Percentiles rank a stretch among this genome's conserved stretches.
Evolutionary conservation across 2,329 filamentous ascomycete genomes (phyloP).

Genomic region (Phoma sp.): DNA sequence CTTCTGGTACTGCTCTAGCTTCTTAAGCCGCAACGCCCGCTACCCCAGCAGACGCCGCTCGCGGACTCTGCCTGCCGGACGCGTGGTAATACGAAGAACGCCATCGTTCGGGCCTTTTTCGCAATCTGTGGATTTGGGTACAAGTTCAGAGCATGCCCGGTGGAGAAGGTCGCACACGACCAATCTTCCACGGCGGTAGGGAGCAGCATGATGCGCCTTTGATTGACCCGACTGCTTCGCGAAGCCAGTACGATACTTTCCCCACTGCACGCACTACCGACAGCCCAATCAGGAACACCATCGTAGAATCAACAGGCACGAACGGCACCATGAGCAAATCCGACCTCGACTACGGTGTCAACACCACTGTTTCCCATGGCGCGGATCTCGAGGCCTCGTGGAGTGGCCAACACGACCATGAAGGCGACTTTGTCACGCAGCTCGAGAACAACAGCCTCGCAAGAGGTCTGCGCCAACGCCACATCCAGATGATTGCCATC

Average conservation of each 20-base stretch:
- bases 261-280: not conserved
- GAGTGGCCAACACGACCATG: slow-evolving; percentile 12
- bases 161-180: slow-evolving; percentile 2
- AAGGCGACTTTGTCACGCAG: slow-evolving; percentile 17
- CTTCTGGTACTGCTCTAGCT: slow-evolving; percentile 11
- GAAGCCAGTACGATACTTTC: slow-evolving; percentile 17
- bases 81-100: slow-evolving; percentile 14
- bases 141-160: slow-evolving; percentile 8
- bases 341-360: slow-evolving; percentile 7
- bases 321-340: slow-evolving; percentile 12
- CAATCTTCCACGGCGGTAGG: not conserved
- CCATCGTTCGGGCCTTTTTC: slow-evolving; percentile 18
- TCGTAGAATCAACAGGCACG: not conserved
- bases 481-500: slow-evolving; percentile 65
- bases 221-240: slow-evolving; percentile 7
- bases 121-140: not conserved
- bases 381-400: slow-evolving; percentile 12
- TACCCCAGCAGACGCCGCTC: slow-evolving; percentile 3
- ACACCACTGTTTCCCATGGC: slow-evolving; percentile 8
- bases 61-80: not conserved
- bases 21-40: slow-evolving; percentile 13
- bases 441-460: slow-evolving; percentile 29
- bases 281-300: not conserved
- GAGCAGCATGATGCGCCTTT: slow-evolving; percentile 1
- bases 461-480: slow-evolving; percentile 53